phyloP scores from a whole-genome alignment of 2,329 filamentous ascomycete genomes.

The Ustulina deusta region DNA sequence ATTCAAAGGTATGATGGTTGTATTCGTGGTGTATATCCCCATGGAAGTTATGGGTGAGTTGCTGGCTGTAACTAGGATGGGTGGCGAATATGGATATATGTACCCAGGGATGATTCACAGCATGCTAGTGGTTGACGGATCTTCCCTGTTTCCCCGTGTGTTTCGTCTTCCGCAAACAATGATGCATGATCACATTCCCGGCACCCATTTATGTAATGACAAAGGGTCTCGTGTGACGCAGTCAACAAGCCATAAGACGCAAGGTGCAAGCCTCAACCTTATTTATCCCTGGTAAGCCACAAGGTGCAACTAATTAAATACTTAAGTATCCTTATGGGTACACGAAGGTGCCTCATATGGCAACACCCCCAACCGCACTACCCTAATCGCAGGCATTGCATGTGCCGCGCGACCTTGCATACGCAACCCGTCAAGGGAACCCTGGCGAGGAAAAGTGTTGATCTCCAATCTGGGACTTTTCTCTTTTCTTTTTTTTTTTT shows the following conservation, averaged over 20 bases:
- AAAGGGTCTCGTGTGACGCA: background rate
- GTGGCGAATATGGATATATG: background rate
- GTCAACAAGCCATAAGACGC: background rate
- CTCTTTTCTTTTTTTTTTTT: too few species aligned
- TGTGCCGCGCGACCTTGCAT: background rate
- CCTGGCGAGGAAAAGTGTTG: background rate
- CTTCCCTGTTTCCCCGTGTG: background rate
- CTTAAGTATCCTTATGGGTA: background rate
- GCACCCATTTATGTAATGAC: background rate
- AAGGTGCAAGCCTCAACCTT: background rate
- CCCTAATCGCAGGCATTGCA: background rate
- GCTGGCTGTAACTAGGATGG: background rate
- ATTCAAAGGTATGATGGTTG: background rate
- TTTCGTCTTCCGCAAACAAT: background rate
- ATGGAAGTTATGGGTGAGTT: background rate
- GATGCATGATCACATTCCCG: background rate
- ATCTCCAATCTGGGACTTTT: background rate
- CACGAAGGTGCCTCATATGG: background rate
- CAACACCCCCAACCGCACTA: background rate
- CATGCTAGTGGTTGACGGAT: background rate
- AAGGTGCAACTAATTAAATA: background rate
- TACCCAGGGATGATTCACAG: background rate
- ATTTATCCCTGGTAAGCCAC: background rate
- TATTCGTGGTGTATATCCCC: background rate
- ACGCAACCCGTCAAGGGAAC: background rate